Evolutionary conservation across 2,329 filamentous ascomycete genomes (phyloP), one percentile per base, ranked within the genome.

Genomic region (Aspergillus carbonarius): DNA sequence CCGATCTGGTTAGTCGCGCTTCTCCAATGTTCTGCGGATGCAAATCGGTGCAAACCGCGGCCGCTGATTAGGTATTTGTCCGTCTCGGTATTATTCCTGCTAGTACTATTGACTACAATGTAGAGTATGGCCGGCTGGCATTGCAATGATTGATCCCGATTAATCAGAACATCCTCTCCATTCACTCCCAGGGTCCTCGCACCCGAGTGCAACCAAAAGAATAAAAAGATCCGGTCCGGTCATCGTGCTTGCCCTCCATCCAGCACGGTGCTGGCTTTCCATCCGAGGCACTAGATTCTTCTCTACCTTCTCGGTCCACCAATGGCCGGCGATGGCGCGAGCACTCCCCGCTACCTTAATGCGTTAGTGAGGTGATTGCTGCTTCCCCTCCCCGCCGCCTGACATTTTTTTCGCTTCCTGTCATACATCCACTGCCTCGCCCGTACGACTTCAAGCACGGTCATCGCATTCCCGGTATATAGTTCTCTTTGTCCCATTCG

Each of bases 1-100:
- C 64, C 53, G 60, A 63, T 66, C 18, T 47, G 53, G 63, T 60
- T 64, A 61, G 64, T 54, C 54, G 32, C 27, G 30, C 17, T 63
- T 65, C 55, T 66, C 53, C 57, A 60, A 60, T 61, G 55, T 60
- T 65, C 59, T 52, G 51, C 60, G 50, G 47, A 27, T 48, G 44
- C 44, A 48, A 48, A 48, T 30, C 23, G 25, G n/a, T 40, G 37
- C 37, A 40, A 40, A 40, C 37, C 37, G 37, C 37, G 17, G 37
- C 37, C 10, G 18, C 44, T 30, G 44, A 27, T 48, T 40, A 7
- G 44, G 42, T 47, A 47, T 47, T 47, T 42, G 39, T 42, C 39
- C 39, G 39, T 42, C 39, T 42, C 39, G 39, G 39, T 18, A 37
- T 54, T 42, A 35, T 44, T 44, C 3, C 23, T 23, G 5, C 23